A percentile compares a stretch with the other conserved stretches of the same genome.
These are phyloP conservation scores for Pyrus bretschneideri DNA, from an alignment of 306 rosid species.

Conservation along the genomic window DNA sequence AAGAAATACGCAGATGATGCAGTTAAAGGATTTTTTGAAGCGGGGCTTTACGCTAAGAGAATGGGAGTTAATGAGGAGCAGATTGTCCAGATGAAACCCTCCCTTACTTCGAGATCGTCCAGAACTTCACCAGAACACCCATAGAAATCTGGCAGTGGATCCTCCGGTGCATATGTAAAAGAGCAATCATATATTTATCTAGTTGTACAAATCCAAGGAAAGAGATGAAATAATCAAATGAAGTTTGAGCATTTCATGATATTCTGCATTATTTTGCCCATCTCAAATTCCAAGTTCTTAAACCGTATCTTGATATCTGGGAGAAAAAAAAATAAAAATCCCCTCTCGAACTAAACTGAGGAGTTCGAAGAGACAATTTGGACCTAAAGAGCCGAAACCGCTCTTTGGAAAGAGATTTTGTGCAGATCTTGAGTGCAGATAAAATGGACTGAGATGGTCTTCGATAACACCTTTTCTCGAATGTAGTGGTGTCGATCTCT, in stretches of 20 bases:
- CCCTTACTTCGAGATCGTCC: conserved; percentile 60
- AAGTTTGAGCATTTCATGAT: not conserved
- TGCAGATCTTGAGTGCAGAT: too few species aligned
- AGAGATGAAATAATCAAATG: not conserved
- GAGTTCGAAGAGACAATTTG: too few species aligned
- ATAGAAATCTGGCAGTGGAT: not conserved
- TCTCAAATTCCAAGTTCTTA: not conserved
- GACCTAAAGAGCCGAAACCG: too few species aligned
- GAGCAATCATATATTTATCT: not conserved
- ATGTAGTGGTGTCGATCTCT: too few species aligned
- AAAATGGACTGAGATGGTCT: too few species aligned
- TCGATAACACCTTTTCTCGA: too few species aligned
- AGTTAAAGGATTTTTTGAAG: conserved; percentile 60
- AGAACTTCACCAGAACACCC: conserved; percentile 9
- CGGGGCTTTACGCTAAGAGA: conserved; percentile 56
- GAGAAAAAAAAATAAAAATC: not conserved
- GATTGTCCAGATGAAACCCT: conserved; percentile 85
- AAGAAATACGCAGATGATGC: conserved; percentile 63
- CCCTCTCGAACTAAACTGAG: too few species aligned
- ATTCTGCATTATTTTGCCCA: not conserved
- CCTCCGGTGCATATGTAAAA: not conserved
- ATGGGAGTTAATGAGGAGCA: conserved; percentile 75
- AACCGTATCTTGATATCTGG: not conserved
- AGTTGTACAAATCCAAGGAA: not conserved
- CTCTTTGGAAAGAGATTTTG: too few species aligned